Evolutionary conservation across 768 basidiomycete genomes (phyloP), one percentile per base, ranked within the genome.

Genomic region (Austroboletus eburneus): DNA sequence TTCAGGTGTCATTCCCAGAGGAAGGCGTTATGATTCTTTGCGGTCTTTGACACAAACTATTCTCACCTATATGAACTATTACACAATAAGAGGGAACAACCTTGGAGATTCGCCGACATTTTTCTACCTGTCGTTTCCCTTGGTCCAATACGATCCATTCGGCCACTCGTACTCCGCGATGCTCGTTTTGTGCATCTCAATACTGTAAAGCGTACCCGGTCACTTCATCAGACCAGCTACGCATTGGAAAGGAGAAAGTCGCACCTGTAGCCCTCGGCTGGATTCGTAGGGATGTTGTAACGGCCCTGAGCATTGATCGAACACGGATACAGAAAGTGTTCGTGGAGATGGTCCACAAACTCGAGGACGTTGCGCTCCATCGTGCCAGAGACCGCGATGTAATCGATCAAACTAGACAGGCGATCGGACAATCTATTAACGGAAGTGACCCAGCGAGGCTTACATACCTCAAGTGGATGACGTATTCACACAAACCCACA

Each of bases 291-390:
- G 4, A 94, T 87, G 57, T 92, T 93, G 67, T 96, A 97, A 33
- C 91, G 75, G 33, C 93, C 94, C 16, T 76, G 76, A 2, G 68
- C 51, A 68, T 94, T 96, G 71, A 97, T 91, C 16, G 89, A 86
- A 57, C 88, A 90, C 3, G 91, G 92, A 50, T 82, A 82, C 35
- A 85, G 70, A 69, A 96, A 98, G 63, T 96, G 89, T 59, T 97
- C 91, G 67, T 98, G 94, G 32, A 97, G 73, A 64, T 96, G 94
- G 62, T 91, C 85, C 25, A 84, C 87, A 53, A 80, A 90, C 66
- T 91, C 93, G 33, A 97, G 81, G 4, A 96, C 94, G 62, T 97
- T 96, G 41, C 88, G 81, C 57, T 95, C 91, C 84, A 94, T 94
- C 17, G 83, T 79, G 2, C 92, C 94, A 1, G 92, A 94, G 45